Evolutionary conservation across 2,329 filamentous ascomycete genomes (phyloP).

Genomic region (Aspergillus fumigatiaffinis): DNA sequence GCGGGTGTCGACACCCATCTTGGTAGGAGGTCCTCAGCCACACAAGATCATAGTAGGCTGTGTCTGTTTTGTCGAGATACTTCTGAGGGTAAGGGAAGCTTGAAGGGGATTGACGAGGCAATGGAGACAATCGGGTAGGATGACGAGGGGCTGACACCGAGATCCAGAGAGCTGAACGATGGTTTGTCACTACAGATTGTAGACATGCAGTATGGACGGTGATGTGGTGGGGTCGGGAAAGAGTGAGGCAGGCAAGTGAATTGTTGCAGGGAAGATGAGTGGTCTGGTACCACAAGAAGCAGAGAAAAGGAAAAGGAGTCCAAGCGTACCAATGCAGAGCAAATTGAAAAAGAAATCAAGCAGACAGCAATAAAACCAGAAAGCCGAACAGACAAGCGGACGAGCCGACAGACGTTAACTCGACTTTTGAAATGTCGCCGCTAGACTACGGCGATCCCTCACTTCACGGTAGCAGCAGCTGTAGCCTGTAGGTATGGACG

Average conservation of each 20-base stretch:
- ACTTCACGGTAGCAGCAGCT: not conserved
- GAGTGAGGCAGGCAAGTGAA: not conserved
- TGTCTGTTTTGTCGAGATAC: slow-evolving; percentile 1
- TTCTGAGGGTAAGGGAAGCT: slow-evolving; percentile 10
- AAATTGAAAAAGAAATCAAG: not conserved
- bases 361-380: slow-evolving; percentile 1
- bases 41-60: slow-evolving; percentile 36
- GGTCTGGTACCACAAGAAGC: slow-evolving; percentile 5
- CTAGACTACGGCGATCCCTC: not conserved
- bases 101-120: slow-evolving; percentile 3
- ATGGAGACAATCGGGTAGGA: not conserved
- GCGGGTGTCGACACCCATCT: slow-evolving; percentile 48
- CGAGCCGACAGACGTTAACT: not conserved
- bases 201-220: not conserved
- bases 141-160: not conserved
- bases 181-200: not conserved
- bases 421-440: not conserved
- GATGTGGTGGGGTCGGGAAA: not conserved
- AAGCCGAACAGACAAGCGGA: slow-evolving; percentile 1
- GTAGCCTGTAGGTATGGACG: not conserved
- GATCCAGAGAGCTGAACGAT: not conserved
- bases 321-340: slow-evolving; percentile 18
- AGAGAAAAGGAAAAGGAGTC: not conserved
- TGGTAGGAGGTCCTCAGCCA: slow-evolving; percentile 28
- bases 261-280: slow-evolving; percentile 1